Conservation (phyloP, 495 filamentous ascomycete species). For the Chlorociboria aeruginascens region DNA sequence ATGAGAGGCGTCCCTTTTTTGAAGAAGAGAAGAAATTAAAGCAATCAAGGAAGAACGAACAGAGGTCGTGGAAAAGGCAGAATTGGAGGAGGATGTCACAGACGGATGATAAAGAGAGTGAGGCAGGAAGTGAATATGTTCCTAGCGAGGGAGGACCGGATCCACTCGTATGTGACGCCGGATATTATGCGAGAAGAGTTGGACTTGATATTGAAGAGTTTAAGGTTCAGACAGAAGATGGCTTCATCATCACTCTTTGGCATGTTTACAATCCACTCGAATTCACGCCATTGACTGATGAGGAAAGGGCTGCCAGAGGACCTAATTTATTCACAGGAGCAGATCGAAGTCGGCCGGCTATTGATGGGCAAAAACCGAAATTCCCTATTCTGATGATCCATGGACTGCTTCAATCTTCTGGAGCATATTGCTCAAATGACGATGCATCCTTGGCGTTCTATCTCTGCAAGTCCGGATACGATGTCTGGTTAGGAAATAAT, state of each 20-base stretch:
- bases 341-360: background rate
- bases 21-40: slow-evolving; percentile 47
- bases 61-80: slow-evolving; percentile 47
- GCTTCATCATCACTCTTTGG: slow-evolving; percentile 80
- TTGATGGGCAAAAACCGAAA: slow-evolving; percentile 28
- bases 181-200: slow-evolving; percentile 80
- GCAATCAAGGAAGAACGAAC: slow-evolving; percentile 39
- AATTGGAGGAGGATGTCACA: background rate
- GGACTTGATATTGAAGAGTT: slow-evolving; percentile 79
- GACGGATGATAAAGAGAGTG: slow-evolving; percentile 25
- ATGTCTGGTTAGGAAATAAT: slow-evolving; percentile 95
- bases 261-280: slow-evolving; percentile 83
- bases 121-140: slow-evolving; percentile 40
- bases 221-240: slow-evolving; percentile 86
- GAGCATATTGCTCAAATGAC: slow-evolving; percentile 84
- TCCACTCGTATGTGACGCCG: slow-evolving; percentile 62
- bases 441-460: slow-evolving; percentile 85
- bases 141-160: slow-evolving; percentile 74
- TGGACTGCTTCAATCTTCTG: slow-evolving; percentile 76
- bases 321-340: slow-evolving; percentile 26
- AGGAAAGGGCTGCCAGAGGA: slow-evolving; percentile 27
- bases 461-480: slow-evolving; percentile 85
- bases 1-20: slow-evolving; percentile 51
- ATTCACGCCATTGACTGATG: slow-evolving; percentile 33
- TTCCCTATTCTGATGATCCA: slow-evolving; percentile 88